Evolutionary conservation across 2,329 filamentous ascomycete genomes (phyloP), one percentile per base, ranked within the genome.

Genomic region (Penicillium occitanis): DNA sequence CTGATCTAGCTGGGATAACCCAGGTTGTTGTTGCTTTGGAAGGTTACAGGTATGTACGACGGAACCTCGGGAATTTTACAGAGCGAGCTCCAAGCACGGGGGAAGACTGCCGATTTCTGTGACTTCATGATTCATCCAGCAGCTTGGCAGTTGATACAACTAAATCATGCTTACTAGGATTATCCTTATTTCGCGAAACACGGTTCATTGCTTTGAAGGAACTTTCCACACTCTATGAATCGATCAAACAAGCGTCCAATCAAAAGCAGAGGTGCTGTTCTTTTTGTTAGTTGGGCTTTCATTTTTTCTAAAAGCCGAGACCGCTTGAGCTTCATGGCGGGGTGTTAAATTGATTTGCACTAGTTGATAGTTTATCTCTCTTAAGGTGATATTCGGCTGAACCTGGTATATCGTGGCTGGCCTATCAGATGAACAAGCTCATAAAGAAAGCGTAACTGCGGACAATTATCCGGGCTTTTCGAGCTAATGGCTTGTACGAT

Each of bases 311-410:
- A 1, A 14, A 57, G 11, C 33, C 33, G n/a, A 37, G 53, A 57
- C 17, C 33, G 22, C 10, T 3, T 57, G 8, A 57, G 30, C n/a
- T 22, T 13, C 10, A 37, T 37, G 10, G 8, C 30, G 33, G n/a
- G 10, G 11, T 35, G 10, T 37, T 17, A 13, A 19, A 22, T 13
- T 22, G 53, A 57, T 19, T 37, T 22, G 37, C 53, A 35, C 17
- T 22, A 55, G 30, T 55, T 19, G 17, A 57, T 57, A 57, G n/a
- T 37, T 57, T 57, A 57, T 57, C 17, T 25, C 53, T 25, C 22
- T 57, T 57, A 57, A 57, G 53, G 33, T 57, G 10, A 57, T 35
- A 7, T 17, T 40, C 11, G n/a, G 53, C 53, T 57, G 53, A 57
- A 25, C 40, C 5, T 40, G n/a, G 53, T 40, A 57, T 57, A 37